Percentiles rank a stretch among this genome's conserved stretches.
These are phyloP conservation scores for Zangia roseola DNA, from an alignment of 768 basidiomycete genomes.

Conservation along the genomic window DNA sequence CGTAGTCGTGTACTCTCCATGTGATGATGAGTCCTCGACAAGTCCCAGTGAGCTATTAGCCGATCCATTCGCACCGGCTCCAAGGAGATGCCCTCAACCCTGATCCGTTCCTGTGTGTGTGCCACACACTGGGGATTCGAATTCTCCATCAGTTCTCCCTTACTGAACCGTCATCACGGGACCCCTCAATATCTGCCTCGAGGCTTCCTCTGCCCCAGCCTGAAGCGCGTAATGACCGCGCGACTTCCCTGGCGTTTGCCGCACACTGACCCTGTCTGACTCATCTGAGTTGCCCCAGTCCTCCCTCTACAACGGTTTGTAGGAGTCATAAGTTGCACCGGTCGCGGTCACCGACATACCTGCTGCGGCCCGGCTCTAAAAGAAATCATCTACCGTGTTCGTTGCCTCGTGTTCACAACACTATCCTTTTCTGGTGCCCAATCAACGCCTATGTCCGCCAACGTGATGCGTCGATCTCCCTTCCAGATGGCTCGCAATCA, in stretches of 20 bases:
- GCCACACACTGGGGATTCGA: too few relatives aligned
- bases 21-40: too few relatives aligned
- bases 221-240: slow-evolving; percentile 32
- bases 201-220: slow-evolving; percentile 22
- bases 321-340: too few relatives aligned
- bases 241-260: slow-evolving; percentile 15
- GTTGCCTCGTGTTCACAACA: slow-evolving; percentile 16
- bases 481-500: slow-evolving; percentile 2
- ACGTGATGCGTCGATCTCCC: slow-evolving; percentile 23
- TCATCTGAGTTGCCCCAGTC: too few relatives aligned
- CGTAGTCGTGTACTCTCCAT: slow-evolving; percentile 5
- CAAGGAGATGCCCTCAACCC: slow-evolving; percentile 20
- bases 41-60: slow-evolving; percentile 7
- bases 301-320: too few relatives aligned
- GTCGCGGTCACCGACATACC: too few relatives aligned
- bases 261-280: too few relatives aligned
- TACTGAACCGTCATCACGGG: slow-evolving; percentile 21
- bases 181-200: slow-evolving; percentile 24
- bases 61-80: slow-evolving; percentile 14
- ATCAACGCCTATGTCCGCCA: slow-evolving; percentile 23
- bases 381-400: slow-evolving; percentile 1
- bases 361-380: slow-evolving; percentile 1
- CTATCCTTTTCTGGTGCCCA: slow-evolving; percentile 11
- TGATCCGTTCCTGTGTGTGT: slow-evolving; percentile 23
- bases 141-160: slow-evolving; percentile 13